Evolutionary conservation across 805 yeast species (phyloP).

Genomic region (Nakazawaea populi): DNA sequence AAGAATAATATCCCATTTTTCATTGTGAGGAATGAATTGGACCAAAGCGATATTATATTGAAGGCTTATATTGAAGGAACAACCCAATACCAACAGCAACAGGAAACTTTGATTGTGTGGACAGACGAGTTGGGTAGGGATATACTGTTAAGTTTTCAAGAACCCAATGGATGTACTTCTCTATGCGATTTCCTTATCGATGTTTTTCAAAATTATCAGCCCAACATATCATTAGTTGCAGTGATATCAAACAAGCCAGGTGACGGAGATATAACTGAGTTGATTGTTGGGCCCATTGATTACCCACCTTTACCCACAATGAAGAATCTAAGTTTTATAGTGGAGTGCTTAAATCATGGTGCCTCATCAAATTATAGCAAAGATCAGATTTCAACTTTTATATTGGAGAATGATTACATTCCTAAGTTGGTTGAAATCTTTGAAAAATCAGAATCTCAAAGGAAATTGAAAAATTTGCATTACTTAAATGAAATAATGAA

Average conservation of each 20-base stretch:
- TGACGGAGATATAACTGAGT: constrained; percentile 56
- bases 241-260: constrained; percentile 39
- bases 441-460: constrained; percentile 45
- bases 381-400: constrained; percentile 49
- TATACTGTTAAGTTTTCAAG: constrained; percentile 88
- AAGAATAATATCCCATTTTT: constrained; percentile 44
- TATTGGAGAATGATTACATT: constrained; percentile 51
- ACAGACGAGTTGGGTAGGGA: constrained; percentile 68
- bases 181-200: constrained; percentile 75
- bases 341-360: constrained; percentile 54
- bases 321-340: constrained; percentile 45
- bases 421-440: constrained; percentile 46
- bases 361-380: constrained; percentile 59
- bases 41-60: constrained; percentile 52
- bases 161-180: constrained; percentile 80
- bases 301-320: constrained; percentile 56
- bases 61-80: constrained; percentile 65
- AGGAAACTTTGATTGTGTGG: constrained; percentile 93
- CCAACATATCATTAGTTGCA: constrained; percentile 67
- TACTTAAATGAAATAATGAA: constrained; percentile 69
- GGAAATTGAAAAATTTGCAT: constrained; percentile 52
- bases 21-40: constrained; percentile 66
- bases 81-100: constrained; percentile 87
- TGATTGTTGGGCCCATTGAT: constrained; percentile 73
- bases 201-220: constrained; percentile 57